phyloP scores from a whole-genome alignment of 78 protist species.

The slime mould (Dictyostelium discoideum) region dicty_2.7 NC_007090.3:4020501-4021000 shows the following conservation, averaged over 20 bases:
- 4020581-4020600: constrained; percentile 3
- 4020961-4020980: not conserved
- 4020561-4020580: constrained; percentile 42
- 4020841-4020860: not conserved
- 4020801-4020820: not conserved
- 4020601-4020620: not conserved
- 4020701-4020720: constrained; percentile 32
- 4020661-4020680: constrained; percentile 41
- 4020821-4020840: not conserved
- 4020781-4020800: not conserved
- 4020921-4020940: not conserved
- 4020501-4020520: constrained; percentile 19
- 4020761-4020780: not conserved
- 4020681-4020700: constrained; percentile 3
- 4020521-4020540: constrained; percentile 24
- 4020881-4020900: constrained; percentile 3
- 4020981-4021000: not conserved
- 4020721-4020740: constrained; percentile 13
- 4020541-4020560: constrained; percentile 31
- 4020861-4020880: not conserved
- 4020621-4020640: not conserved
- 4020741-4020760: not conserved
- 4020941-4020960: not conserved
- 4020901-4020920: not conserved
- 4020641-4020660: not conserved